Evolutionary conservation across 768 basidiomycete species (phyloP), one percentile per base, ranked within the genome.

Genomic region (Strobilomyces echinocephalus): DNA sequence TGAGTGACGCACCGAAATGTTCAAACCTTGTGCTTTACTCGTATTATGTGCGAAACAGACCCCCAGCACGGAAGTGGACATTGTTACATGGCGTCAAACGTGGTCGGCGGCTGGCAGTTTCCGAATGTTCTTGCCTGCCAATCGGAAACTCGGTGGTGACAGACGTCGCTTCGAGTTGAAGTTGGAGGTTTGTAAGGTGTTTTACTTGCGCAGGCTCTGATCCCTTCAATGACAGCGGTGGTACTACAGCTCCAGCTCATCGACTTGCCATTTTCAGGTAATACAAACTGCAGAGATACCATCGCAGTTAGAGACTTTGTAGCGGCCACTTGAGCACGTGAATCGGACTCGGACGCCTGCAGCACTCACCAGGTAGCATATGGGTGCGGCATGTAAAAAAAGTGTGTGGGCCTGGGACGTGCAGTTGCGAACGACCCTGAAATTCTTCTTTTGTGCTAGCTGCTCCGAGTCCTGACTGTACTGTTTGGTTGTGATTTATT

Each of bases 1-100:
- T 12, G 4, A 2, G 5, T 47, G 52, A 48, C 55, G 26, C 35
- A 39, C 48, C 20, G n/a, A 24, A 24, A 44, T 33, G 40, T 43
- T 30, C 42, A 48, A 60, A 58, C 43, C 43, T 54, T 35, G 46
- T 39, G 18, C 30, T 39, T 24, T 30, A 30, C 30, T 30, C 9
- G 30, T 9, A 28, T 28, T 9, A 11, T 39, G 18, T 18, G 39
- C 30, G 30, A 30, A 20, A 20, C 18, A 39, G 18, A n/a, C 18
- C 28, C 28, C 28, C 18, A 20, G 18, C 9, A 18, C 38, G 31
- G 14, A 11, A 11, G 14, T 14, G 14, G 14, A 36, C 35, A 36
- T 36, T 39, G 39, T 20, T 39, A 20, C 40, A 42, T 42, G 20
- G 40, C 24, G 24, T 26, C 40, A 42, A 21, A 42, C 9, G 18